A percentile compares a stretch with the other conserved stretches of the same genome.
Evolutionary conservation across 179 eudicot genomes (phyloP).

Genomic region (Beta corolliflora): DNA sequence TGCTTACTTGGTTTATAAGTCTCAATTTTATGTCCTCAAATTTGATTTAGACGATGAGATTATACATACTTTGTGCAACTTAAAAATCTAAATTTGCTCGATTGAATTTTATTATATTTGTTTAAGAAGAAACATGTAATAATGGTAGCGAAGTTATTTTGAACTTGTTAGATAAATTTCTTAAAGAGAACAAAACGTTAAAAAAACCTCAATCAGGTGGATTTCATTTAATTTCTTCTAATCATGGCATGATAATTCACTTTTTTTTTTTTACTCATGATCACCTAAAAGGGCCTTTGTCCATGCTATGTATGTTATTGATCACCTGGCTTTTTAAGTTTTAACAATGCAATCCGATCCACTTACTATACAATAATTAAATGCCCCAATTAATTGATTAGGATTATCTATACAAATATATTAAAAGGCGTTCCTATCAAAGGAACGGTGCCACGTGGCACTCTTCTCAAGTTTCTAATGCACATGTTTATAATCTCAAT

Average conservation of each 20-base stretch:
- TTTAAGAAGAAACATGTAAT: neutral
- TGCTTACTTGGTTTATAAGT: no score
- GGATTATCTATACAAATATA: no score
- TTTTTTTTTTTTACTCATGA: neutral
- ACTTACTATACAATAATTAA: neutral
- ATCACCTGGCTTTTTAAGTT: constrained; percentile 4
- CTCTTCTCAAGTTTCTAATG: no score
- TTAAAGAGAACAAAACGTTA: neutral
- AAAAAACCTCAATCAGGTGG: neutral
- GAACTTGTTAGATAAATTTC: neutral
- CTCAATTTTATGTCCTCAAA: no score
- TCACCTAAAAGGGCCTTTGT: neutral
- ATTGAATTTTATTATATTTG: no score
- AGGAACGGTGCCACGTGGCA: no score
- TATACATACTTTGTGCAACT: no score
- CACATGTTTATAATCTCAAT: no score
- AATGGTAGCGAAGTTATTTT: no score
- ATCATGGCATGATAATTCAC: neutral
- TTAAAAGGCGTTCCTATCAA: no score
- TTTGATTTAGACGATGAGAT: no score
- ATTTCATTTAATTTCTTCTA: neutral
- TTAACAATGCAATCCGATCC: neutral
- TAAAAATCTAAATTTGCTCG: no score
- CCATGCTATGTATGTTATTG: neutral
- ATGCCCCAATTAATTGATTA: neutral